Base-by-base conservation (phyloP, 2,329 filamentous ascomycete species). In the Cyclaneusma minus region DNA sequence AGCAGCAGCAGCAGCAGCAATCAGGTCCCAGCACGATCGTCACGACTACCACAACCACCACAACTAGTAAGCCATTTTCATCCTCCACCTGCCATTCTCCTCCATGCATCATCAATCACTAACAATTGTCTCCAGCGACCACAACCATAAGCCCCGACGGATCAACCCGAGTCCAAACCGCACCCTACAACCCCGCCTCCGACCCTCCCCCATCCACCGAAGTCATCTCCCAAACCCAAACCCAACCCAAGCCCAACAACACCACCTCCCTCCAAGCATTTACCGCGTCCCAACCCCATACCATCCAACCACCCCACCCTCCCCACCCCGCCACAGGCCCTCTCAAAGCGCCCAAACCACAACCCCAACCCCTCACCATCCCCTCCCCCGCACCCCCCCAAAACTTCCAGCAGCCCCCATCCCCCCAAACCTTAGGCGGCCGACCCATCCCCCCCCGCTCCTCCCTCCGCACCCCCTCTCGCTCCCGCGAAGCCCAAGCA, bases 31-130 rank as follows among this genome's bases (percentile, higher is more conserved):
- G 37, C 7, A 42, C 39, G 1, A 22, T 18, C 3, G 25, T 37
- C 8, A 42, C 39, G 4, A 40, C 39, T 4, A 42, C 37, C 3
- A 42, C 39, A 1, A 42, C 39, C 2, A 42, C 39, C 1, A 42
- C 39, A 11, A 42, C 37, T 11, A 39, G 38, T 41, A 31, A 25
- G 34, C 36, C 3, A 18, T 14, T 7, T n/a, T n/a, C n/a, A 7
- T 6, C 14, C n/a, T 14, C 8, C 14, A 9, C 13, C 7, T 10
- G n/a, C 22, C 10, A 10, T 25, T n/a, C n/a, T n/a, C n/a, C n/a
- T n/a, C n/a, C n/a, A 2, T 9, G 17, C 4, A 21, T 12, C 13
- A 28, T 9, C 16, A 19, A 20, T 18, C 22, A 22, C 28, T 35
- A 24, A 36, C 8, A 20, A n/a, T n/a, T 7, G 6, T 13, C 13